Evolutionary conservation across 164 flowering plant genomes (phyloP).

Genomic region (Macadamia tetraphylla): DNA sequence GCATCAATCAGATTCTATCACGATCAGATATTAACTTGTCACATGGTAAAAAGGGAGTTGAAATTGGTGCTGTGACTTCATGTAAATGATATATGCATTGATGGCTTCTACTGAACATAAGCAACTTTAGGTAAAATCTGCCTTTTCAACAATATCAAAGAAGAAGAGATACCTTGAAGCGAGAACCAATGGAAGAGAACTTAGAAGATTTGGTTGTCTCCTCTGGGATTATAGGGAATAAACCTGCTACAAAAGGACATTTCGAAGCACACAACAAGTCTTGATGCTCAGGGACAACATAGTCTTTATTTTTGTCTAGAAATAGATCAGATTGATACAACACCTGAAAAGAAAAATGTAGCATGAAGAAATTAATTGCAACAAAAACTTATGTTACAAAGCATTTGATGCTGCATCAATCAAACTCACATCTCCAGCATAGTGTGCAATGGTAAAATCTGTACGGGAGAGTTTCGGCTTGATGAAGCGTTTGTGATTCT

Average conservation of each 20-base stretch:
- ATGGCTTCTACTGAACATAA: not conserved
- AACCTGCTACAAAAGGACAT: conserved; percentile 69
- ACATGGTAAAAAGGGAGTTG: not conserved
- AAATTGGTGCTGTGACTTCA: not conserved
- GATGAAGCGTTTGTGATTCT: conserved; percentile 64
- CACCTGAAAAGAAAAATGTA: conserved; percentile 49
- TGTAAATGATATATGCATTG: conserved; percentile 1
- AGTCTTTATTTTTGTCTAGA: conserved; percentile 93
- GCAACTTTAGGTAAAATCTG: conserved; percentile 6
- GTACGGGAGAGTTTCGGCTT: conserved; percentile 82
- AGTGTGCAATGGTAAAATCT: conserved; percentile 74
- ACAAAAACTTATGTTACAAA: conserved; percentile 6
- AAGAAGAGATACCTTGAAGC: conserved; percentile 60
- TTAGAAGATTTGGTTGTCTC: conserved; percentile 67
- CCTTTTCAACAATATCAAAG: not conserved
- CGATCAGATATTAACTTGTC: not conserved
- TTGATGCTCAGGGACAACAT: conserved; percentile 85
- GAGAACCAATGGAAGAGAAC: conserved; percentile 86
- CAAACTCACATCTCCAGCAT: conserved; percentile 83
- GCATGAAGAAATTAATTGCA: conserved; percentile 12
- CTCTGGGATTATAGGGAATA: conserved; percentile 65
- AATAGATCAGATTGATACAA: conserved; percentile 75
- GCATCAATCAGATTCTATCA: conserved; percentile 27
- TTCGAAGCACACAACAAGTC: conserved; percentile 68
- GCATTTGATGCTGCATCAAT: conserved; percentile 3